phyloP scores from a whole-genome alignment of 495 filamentous ascomycete species.

The Coniosporium apollinis region DNA sequence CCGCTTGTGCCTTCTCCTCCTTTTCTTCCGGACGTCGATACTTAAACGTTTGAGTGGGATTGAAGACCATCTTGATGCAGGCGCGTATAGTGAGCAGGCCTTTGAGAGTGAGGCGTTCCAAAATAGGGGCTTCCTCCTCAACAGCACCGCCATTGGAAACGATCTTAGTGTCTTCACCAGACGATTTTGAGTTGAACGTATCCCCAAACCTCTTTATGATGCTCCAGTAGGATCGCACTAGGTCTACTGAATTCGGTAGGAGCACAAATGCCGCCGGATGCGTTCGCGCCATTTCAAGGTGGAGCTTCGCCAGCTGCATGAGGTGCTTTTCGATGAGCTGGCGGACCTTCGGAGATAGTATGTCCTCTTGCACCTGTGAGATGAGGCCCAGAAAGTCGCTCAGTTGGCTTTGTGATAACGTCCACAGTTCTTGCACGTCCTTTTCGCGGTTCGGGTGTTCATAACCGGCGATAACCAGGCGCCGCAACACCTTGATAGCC shows the following conservation, averaged over 20 bases:
- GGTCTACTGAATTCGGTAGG: constrained; percentile 56
- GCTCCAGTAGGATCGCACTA: constrained; percentile 70
- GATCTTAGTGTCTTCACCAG: constrained; percentile 20
- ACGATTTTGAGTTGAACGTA: constrained; percentile 36
- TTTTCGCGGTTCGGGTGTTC: constrained; percentile 63
- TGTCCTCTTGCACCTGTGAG: constrained; percentile 26
- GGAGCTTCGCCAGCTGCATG: constrained; percentile 78
- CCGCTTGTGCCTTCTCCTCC: constrained; percentile 47
- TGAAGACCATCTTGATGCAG: constrained; percentile 69
- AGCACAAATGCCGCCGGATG: constrained; percentile 69
- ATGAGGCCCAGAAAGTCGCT: constrained; percentile 43
- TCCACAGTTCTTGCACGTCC: constrained; percentile 65
- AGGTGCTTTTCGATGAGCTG: constrained; percentile 64
- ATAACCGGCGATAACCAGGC: constrained; percentile 67
- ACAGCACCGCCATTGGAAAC: constrained; percentile 34
- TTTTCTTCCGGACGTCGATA: constrained; percentile 56
- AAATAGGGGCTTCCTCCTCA: constrained; percentile 36
- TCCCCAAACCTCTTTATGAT: constrained; percentile 60
- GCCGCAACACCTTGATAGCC: constrained; percentile 60
- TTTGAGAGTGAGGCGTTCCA: constrained; percentile 63
- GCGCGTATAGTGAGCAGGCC: constrained; percentile 69
- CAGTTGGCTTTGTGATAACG: constrained; percentile 50
- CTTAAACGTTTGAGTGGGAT: constrained; percentile 61
- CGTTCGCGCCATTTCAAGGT: constrained; percentile 59
- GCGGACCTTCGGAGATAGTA: constrained; percentile 24